Evolutionary conservation across 495 filamentous ascomycete species (phyloP).

Genomic region (Neurospora sp.): DNA sequence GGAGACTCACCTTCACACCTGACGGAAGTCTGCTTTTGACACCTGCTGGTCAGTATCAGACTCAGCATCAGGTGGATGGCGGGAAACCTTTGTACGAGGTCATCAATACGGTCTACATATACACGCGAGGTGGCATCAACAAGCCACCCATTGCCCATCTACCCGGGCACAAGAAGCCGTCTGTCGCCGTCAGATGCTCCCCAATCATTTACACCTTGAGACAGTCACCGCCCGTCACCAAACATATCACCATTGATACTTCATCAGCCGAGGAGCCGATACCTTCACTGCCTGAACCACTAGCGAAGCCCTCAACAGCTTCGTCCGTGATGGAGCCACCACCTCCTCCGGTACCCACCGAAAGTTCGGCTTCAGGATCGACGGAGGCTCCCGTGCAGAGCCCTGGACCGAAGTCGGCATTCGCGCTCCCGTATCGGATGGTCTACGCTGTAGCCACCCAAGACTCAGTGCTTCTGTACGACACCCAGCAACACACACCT

Average conservation of each 20-base stretch:
- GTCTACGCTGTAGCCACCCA: slow-evolving; percentile 97
- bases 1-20: slow-evolving; percentile 85
- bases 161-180: slow-evolving; percentile 97
- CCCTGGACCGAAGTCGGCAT: slow-evolving; percentile 55
- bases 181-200: slow-evolving; percentile 90
- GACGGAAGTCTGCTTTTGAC: slow-evolving; percentile 94
- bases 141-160: slow-evolving; percentile 96
- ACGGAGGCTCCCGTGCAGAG: slow-evolving; percentile 39
- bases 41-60: slow-evolving; percentile 91
- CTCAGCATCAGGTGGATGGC: slow-evolving; percentile 60
- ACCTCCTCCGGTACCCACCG: slow-evolving; percentile 44
- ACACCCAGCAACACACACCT: slow-evolving; percentile 92
- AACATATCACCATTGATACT: slow-evolving; percentile 89
- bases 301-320: slow-evolving; percentile 46
- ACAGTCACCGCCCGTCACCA: slow-evolving; percentile 55
- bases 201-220: slow-evolving; percentile 80
- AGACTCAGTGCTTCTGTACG: slow-evolving; percentile 91
- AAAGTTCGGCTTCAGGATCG: slow-evolving; percentile 29
- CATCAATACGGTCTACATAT: slow-evolving; percentile 97
- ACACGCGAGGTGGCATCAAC: slow-evolving; percentile 91
- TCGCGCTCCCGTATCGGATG: slow-evolving; percentile 83
- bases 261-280: slow-evolving; percentile 80
- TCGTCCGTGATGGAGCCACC: slow-evolving; percentile 80
- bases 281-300: slow-evolving; percentile 70
- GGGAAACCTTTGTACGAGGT: slow-evolving; percentile 70